phyloP scores from a whole-genome alignment of 2,329 filamentous ascomycete genomes.

The Xylaria sp. region DNA sequence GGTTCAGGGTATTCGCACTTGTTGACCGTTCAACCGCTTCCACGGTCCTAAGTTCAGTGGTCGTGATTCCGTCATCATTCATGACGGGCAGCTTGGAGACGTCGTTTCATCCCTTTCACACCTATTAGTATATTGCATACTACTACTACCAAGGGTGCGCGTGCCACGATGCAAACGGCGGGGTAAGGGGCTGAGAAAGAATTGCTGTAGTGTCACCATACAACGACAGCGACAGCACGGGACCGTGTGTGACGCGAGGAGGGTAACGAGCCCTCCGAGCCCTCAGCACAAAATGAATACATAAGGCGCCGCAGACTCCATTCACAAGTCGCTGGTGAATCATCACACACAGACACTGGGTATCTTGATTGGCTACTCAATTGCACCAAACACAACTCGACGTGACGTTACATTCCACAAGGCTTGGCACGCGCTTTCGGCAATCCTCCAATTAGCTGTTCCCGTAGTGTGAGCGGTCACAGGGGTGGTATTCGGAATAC shows the following conservation, averaged over 20 bases:
- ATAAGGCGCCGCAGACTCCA: conserved; percentile 14
- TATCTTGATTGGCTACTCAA: conserved; percentile 34
- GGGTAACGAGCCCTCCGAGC: conserved; percentile 34
- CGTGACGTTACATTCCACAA: conserved; percentile 43
- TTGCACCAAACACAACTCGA: conserved; percentile 29
- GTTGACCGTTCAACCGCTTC: conserved; percentile 19
- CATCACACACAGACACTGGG: conserved; percentile 10
- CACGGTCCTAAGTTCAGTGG: conserved; percentile 2
- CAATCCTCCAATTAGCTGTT: conserved; percentile 35
- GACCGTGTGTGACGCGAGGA: conserved; percentile 27
- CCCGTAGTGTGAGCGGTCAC: conserved; percentile 30
- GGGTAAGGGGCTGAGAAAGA: conserved; percentile 21
- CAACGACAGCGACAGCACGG: conserved; percentile 26
- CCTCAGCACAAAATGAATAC: conserved; percentile 27
- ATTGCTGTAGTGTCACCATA: conserved; percentile 31
- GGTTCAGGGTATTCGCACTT: conserved; percentile 15
- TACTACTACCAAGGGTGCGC: background rate
- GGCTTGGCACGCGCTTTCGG: conserved; percentile 35
- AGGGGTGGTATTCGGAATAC: conserved; percentile 22
- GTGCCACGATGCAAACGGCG: conserved; percentile 10
- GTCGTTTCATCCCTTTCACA: conserved; percentile 5
- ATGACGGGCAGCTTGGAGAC: conserved; percentile 18
- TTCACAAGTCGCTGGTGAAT: conserved; percentile 31
- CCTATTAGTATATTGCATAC: too few relatives aligned
- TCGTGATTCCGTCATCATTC: background rate